A percentile compares a stretch with the other conserved stretches of the same genome.
phyloP scores from a whole-genome alignment of 176 grass and related monocot genomes.

The Hyparrhenia diplandra region DNA sequence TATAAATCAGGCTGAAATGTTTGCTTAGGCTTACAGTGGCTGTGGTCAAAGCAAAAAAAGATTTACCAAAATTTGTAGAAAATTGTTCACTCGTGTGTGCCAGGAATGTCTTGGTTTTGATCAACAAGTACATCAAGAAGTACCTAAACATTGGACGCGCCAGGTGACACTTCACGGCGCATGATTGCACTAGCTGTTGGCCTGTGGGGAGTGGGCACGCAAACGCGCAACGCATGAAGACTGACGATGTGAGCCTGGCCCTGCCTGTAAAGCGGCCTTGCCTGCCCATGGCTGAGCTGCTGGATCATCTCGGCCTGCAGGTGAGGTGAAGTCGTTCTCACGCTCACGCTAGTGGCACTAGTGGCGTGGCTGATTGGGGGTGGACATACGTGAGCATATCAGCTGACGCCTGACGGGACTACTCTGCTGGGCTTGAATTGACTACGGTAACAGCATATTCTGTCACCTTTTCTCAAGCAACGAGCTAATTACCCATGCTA shows the following conservation, averaged over 20 bases:
- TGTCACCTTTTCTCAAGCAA: too few species aligned
- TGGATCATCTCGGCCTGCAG: neutral
- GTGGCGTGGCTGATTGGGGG: neutral
- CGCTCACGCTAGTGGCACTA: neutral
- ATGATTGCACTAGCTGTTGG: neutral
- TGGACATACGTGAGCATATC: neutral
- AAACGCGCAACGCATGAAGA: neutral
- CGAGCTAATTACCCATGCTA: neutral
- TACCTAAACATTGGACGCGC: neutral
- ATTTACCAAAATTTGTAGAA: too few species aligned
- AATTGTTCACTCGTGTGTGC: too few species aligned
- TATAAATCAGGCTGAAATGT: neutral
- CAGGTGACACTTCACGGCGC: neutral
- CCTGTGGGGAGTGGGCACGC: neutral
- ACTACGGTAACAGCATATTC: neutral
- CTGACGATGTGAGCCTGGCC: too few species aligned
- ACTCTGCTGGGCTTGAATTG: neutral
- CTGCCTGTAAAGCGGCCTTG: constrained; percentile 19
- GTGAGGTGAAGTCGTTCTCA: constrained; percentile 5
- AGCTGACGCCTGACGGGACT: neutral
- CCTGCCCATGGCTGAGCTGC: neutral
- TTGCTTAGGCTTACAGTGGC: neutral
- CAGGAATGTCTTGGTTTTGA: too few species aligned
- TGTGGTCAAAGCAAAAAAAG: too few species aligned
- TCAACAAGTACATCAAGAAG: neutral